Percentiles rank a stretch among this genome's conserved stretches.
Evolutionary conservation across 495 filamentous ascomycete genomes (phyloP).

Genomic region (Aspergillus heteromorphus): DNA sequence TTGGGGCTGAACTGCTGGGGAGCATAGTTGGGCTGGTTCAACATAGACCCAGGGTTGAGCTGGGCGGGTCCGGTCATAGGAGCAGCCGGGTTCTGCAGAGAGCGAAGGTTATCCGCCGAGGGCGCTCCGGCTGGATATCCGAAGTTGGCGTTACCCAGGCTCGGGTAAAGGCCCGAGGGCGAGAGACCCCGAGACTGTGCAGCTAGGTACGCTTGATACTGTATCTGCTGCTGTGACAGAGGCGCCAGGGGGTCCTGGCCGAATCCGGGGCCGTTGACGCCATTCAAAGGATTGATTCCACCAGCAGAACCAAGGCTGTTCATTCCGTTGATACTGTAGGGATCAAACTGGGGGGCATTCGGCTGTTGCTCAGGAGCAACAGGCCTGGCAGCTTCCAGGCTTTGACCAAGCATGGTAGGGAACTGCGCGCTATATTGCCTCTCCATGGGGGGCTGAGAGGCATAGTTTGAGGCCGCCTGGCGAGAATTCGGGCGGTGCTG

Average conservation of each 20-base stretch:
- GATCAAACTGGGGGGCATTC: slow-evolving; percentile 34
- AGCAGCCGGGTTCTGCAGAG: slow-evolving; percentile 32
- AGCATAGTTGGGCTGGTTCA: slow-evolving; percentile 38
- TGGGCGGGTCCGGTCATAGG: slow-evolving; percentile 29
- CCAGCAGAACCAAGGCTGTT: slow-evolving; percentile 23
- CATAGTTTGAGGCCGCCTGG: slow-evolving; percentile 39
- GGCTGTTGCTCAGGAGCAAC: slow-evolving; percentile 36
- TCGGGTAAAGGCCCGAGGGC: slow-evolving; percentile 37
- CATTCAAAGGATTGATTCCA: slow-evolving; percentile 21
- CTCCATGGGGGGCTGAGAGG: slow-evolving; percentile 38
- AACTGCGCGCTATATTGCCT: slow-evolving; percentile 46
- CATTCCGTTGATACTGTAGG: slow-evolving; percentile 36
- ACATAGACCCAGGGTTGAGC: slow-evolving; percentile 38
- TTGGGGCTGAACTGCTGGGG: slow-evolving; percentile 46
- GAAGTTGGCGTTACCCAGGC: slow-evolving; percentile 30
- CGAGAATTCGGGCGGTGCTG: slow-evolving; percentile 46
- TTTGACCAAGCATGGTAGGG: slow-evolving; percentile 32
- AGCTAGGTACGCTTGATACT: slow-evolving; percentile 42
- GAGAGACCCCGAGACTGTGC: slow-evolving; percentile 42
- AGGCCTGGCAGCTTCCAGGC: slow-evolving; percentile 31
- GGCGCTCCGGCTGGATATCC: slow-evolving; percentile 38
- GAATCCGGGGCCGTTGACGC: slow-evolving; percentile 28
- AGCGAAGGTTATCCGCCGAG: slow-evolving; percentile 40
- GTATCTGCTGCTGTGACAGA: slow-evolving; percentile 41
- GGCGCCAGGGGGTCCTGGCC: slow-evolving; percentile 35